Conservation (phyloP, 768 basidiomycete species). For the Boletus pseudo-olivaceus region DNA sequence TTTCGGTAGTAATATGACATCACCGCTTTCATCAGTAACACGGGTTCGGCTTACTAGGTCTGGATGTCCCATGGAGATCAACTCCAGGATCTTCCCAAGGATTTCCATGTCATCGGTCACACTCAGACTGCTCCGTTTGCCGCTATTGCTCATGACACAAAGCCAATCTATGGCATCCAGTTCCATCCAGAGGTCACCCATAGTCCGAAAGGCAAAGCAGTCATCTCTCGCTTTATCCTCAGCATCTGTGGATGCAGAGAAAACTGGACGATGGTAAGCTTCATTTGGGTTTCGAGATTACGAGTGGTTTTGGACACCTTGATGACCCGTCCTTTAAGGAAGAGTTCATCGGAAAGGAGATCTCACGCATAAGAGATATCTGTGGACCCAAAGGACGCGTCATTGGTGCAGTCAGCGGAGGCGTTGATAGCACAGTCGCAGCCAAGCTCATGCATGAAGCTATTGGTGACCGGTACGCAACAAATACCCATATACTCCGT, state of each 20-base stretch:
- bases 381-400: conserved; percentile 94
- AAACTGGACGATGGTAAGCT: conserved; percentile 90
- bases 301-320: background rate
- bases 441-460: conserved; percentile 99
- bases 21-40: background rate
- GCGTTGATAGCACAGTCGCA: conserved; percentile 97
- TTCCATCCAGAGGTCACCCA: conserved; percentile 99
- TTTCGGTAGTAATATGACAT: background rate
- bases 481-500: background rate
- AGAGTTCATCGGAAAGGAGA: conserved; percentile 97
- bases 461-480: conserved; percentile 84
- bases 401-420: conserved; percentile 96
- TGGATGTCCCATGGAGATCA: conserved; percentile 99
- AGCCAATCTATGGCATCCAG: conserved; percentile 93
- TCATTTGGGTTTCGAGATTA: conserved; percentile 4
- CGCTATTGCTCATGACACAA: conserved; percentile 86
- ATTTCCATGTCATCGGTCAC: conserved; percentile 85
- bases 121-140: conserved; percentile 89
- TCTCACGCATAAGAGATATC: conserved; percentile 87
- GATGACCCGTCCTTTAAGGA: conserved; percentile 47
- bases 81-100: conserved; percentile 70
- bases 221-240: conserved; percentile 81
- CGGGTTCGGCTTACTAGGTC: conserved; percentile 55
- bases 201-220: conserved; percentile 81
- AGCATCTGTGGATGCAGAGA: conserved; percentile 77